These are phyloP conservation scores for Colletotrichum sp. DNA, from an alignment of 2,329 filamentous ascomycete genomes.

Conservation along the genomic window DNA sequence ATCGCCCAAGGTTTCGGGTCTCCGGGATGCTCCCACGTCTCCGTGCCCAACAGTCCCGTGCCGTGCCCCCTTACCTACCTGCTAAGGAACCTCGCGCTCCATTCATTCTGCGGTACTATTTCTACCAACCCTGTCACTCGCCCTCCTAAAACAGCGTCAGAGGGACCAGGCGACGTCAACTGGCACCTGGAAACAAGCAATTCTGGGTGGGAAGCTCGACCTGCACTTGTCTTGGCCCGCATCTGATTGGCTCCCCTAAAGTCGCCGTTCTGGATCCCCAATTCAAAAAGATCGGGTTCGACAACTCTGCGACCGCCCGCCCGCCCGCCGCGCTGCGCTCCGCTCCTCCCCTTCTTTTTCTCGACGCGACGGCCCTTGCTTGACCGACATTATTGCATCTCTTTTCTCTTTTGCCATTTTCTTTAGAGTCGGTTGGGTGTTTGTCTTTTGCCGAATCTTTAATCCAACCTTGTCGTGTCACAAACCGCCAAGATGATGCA, in stretches of 20 bases:
- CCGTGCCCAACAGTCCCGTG: neutral
- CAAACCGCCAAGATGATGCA: neutral
- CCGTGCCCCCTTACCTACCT: neutral
- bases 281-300: neutral
- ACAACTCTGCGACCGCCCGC: conserved; percentile 9
- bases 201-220: neutral
- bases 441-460: neutral
- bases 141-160: neutral
- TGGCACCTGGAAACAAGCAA: conserved; percentile 16
- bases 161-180: conserved; percentile 5
- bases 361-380: conserved; percentile 4
- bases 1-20: conserved; percentile 10
- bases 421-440: neutral
- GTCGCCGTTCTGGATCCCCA: neutral
- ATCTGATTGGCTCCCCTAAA: conserved; percentile 8
- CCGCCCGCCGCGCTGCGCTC: conserved; percentile 9
- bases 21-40: conserved; percentile 11
- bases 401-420: neutral
- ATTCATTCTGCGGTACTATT: neutral
- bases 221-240: conserved; percentile 2
- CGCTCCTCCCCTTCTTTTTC: conserved; percentile 14
- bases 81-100: neutral
- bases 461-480: neutral
- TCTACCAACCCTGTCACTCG: neutral
- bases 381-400: neutral